A percentile compares a stretch with the other conserved stretches of the same genome.
Evolutionary conservation across 495 filamentous ascomycete species (phyloP).

Genomic region (Aspergillus nidulans): DNA sequence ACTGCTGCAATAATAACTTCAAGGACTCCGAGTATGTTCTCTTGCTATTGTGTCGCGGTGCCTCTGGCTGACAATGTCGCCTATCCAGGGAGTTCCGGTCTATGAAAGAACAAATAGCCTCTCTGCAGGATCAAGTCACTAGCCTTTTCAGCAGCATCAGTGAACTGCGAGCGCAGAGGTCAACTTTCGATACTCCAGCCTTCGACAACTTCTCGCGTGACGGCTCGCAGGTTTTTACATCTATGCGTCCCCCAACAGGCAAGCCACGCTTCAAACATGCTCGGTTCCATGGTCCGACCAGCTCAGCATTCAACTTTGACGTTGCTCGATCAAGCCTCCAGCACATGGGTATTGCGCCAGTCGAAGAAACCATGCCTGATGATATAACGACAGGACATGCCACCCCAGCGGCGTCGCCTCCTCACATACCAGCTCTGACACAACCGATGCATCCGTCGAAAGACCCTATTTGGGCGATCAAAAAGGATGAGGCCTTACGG

Average conservation of each 20-base stretch:
- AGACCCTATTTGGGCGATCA: constrained; percentile 74
- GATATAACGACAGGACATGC: constrained; percentile 47
- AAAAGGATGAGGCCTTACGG: constrained; percentile 65
- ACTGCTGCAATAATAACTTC: constrained; percentile 78
- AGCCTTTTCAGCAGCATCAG: constrained; percentile 65
- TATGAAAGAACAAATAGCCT: constrained; percentile 67
- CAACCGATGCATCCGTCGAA: constrained; percentile 41
- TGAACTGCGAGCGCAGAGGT: constrained; percentile 49
- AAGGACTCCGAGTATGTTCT: constrained; percentile 69
- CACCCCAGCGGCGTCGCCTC: constrained; percentile 50
- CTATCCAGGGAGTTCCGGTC: constrained; percentile 65
- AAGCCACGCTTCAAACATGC: constrained; percentile 49
- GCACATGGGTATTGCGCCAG: constrained; percentile 71
- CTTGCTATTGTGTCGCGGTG: background rate
- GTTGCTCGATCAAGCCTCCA: constrained; percentile 83
- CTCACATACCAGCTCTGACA: constrained; percentile 22
- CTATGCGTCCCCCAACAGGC: constrained; percentile 27
- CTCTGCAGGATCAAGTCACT: constrained; percentile 82
- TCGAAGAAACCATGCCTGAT: constrained; percentile 56
- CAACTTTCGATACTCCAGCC: constrained; percentile 31
- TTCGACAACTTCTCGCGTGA: constrained; percentile 38
- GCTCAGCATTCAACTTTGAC: constrained; percentile 78
- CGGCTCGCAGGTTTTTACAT: constrained; percentile 35
- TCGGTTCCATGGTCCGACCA: constrained; percentile 80
- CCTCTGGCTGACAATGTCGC: constrained; percentile 8